A percentile compares a stretch with the other conserved stretches of the same genome.
Conservation (phyloP, 164 flowering plant genomes). For the Vitis cinerea region DNA sequence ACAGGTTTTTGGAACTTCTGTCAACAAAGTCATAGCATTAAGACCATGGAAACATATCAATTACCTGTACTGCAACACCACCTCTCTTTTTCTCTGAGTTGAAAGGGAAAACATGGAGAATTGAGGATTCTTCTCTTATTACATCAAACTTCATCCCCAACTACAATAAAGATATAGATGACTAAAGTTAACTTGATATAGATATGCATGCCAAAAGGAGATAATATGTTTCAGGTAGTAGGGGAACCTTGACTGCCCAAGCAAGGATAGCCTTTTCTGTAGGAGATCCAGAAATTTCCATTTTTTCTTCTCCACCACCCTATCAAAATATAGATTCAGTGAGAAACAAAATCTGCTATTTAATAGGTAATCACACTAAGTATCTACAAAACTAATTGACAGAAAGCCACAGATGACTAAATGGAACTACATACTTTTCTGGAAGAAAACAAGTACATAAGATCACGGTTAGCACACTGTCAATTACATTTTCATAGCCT, state of each 20-base stretch:
- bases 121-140: conserved; percentile 25
- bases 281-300: conserved; percentile 46
- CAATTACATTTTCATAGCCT: no score
- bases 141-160: conserved; percentile 46
- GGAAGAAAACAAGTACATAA: not conserved
- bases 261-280: conserved; percentile 54
- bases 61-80: conserved; percentile 47
- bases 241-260: conserved; percentile 41
- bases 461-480: no score
- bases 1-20: not conserved
- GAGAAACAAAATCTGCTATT: not conserved
- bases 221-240: not conserved
- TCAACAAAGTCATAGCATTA: not conserved
- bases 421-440: not conserved
- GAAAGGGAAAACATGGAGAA: conserved; percentile 49
- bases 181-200: not conserved
- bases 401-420: not conserved
- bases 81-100: conserved; percentile 57
- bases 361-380: not conserved
- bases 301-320: conserved; percentile 31
- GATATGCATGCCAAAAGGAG: not conserved
- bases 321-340: conserved; percentile 14
- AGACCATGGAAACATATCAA: not conserved
- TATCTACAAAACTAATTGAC: not conserved
- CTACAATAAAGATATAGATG: conserved; percentile 20